phyloP scores from a whole-genome alignment of 768 basidiomycete genomes.

The Chalciporus pseudorubinellus region DNA sequence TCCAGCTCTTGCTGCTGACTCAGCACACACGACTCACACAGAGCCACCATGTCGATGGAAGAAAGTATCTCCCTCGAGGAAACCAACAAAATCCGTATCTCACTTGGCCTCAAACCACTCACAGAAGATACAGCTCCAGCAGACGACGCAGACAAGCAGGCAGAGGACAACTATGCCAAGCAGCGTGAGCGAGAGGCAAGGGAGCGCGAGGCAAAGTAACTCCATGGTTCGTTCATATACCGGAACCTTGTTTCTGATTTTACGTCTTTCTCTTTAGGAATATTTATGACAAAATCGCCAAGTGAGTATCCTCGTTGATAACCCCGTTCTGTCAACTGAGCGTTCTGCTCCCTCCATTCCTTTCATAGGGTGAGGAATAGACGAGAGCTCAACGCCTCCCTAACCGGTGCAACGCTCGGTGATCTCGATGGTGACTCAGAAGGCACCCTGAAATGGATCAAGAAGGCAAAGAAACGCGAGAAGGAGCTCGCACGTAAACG shows the following conservation, averaged over 20 bases:
- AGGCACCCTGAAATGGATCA: conserved; percentile 87
- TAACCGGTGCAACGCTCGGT: conserved; percentile 91
- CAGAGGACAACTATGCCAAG: conserved; percentile 83
- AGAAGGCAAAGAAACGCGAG: conserved; percentile 85
- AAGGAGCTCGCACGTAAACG: conserved; percentile 84
- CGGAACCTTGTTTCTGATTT: conserved; percentile 17
- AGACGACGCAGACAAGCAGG: conserved; percentile 76
- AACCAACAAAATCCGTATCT: conserved; percentile 94
- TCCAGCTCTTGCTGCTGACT: conserved; percentile 10
- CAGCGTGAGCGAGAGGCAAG: conserved; percentile 66
- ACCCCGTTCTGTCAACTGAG: neutral
- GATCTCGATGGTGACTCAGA: conserved; percentile 77
- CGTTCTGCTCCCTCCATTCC: conserved; percentile 38
- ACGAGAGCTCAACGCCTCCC: conserved; percentile 86
- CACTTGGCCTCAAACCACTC: conserved; percentile 90
- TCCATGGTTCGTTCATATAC: conserved; percentile 24
- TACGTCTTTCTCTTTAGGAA: conserved; percentile 44
- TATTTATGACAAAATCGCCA: conserved; percentile 74
- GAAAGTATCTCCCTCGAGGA: conserved; percentile 90
- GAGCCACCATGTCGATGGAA: conserved; percentile 63
- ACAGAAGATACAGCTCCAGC: conserved; percentile 73
- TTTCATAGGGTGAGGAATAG: conserved; percentile 86
- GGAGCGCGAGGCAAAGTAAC: conserved; percentile 76
- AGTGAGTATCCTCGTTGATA: conserved; percentile 65
- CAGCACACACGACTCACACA: neutral